Base-by-base conservation (phyloP, 2,329 filamentous ascomycete species). In the Alternaria sp. region DNA sequence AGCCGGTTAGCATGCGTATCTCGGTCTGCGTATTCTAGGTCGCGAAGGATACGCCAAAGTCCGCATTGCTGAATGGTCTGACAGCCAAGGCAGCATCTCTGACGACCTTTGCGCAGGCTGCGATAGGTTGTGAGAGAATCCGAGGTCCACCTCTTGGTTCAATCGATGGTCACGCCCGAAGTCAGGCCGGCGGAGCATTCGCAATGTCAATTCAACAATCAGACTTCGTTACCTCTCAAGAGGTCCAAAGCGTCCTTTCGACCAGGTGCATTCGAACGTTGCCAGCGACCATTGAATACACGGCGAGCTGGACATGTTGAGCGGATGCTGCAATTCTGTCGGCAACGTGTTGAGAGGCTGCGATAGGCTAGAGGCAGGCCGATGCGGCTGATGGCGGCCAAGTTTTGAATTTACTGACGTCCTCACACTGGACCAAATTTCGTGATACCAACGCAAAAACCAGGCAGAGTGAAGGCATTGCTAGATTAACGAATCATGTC, bases 181-280 rank as follows among this genome's bases (percentile, higher is more conserved):
- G 28, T 6, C 32, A 34, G 32, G 1, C 32, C 14, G 32, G 59
- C 81, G 78, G n/a, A 40, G 38, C 9, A 11, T 20, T 10, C 2
- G n/a, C 38, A 11, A 20, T 11, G 14, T 36, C 12, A 12, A 36
- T 14, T 16, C 5, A 8, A 40, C 38, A 30, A 30, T n/a, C 9
- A 11, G n/a, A 20, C n/a, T 11, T 18, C 36, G 1, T 10, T 0
- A 18, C 4, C 1, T 18, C 6, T 20, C n/a, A 4, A 20, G 7
- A 10, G 5, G n/a, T 20, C 32, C 32, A 14, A 16, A 14, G 32
- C 12, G 6, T 16, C 14, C 38, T 10, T 20, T 20, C n/a, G 8
- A 20, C 2, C 18, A 20, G n/a, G n/a, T 3, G 9, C 10, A 10
- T 40, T 40, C n/a, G n/a, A 4, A 40, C 8, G 10, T 40, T n/a